These are phyloP conservation scores for Penicillium odoratum DNA, from an alignment of 495 filamentous ascomycete species.

Conservation along the genomic window DNA sequence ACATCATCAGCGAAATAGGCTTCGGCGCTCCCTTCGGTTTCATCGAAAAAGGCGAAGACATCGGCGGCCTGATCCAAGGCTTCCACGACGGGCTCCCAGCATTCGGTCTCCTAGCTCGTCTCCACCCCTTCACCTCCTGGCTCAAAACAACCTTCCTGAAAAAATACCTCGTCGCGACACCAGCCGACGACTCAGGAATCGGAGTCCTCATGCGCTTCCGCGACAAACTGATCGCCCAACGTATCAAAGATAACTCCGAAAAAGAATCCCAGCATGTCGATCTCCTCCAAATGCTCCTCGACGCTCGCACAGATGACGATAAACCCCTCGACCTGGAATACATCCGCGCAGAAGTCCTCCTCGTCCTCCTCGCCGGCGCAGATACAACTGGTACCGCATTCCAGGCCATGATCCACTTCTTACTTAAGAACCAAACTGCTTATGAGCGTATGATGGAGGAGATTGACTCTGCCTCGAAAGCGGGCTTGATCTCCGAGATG, in stretches of 20 bases:
- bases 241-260: slow-evolving; percentile 28
- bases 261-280: slow-evolving; percentile 29
- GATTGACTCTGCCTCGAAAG: slow-evolving; percentile 49
- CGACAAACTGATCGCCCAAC: slow-evolving; percentile 46
- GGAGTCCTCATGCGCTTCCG: slow-evolving; percentile 50
- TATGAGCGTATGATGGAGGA: slow-evolving; percentile 58
- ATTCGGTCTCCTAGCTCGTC: slow-evolving; percentile 48
- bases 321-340: slow-evolving; percentile 49
- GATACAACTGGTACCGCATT: slow-evolving; percentile 63
- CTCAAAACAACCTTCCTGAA: slow-evolving; percentile 54
- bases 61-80: slow-evolving; percentile 52
- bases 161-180: slow-evolving; percentile 55
- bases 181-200: slow-evolving; percentile 48
- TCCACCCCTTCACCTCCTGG: slow-evolving; percentile 56
- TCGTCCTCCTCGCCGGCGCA: slow-evolving; percentile 61
- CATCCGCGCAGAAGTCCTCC: slow-evolving; percentile 54
- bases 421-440: slow-evolving; percentile 45
- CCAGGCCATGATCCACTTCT: slow-evolving; percentile 51
- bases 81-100: slow-evolving; percentile 51
- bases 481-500: slow-evolving; percentile 36
- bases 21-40: slow-evolving; percentile 65
- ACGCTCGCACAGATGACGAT: slow-evolving; percentile 45
- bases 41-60: slow-evolving; percentile 57
- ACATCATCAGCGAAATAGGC: slow-evolving; percentile 64
- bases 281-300: slow-evolving; percentile 39